Conservation (phyloP, 768 basidiomycete species). For the Trametes cingulata region DNA sequence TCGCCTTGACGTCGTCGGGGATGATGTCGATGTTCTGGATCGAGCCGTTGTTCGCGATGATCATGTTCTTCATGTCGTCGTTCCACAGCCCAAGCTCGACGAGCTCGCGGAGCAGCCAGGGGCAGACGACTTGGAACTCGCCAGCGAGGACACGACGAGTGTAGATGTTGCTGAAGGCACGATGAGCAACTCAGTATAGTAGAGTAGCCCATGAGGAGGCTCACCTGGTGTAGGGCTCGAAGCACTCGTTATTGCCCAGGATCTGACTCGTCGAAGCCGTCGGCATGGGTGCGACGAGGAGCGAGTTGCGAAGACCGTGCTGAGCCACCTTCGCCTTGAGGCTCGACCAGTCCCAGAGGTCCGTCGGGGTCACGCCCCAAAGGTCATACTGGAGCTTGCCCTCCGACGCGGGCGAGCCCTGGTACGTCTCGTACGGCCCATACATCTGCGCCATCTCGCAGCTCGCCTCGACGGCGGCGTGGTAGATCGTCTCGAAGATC, state of each 20-base stretch:
- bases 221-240: constrained; percentile 95
- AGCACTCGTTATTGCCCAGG: constrained; percentile 97
- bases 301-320: constrained; percentile 85
- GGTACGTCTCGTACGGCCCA: constrained; percentile 87
- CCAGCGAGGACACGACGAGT: constrained; percentile 98
- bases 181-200: background rate
- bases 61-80: constrained; percentile 98
- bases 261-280: constrained; percentile 99
- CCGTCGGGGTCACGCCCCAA: constrained; percentile 87
- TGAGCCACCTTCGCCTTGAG: constrained; percentile 85
- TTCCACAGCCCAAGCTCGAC: constrained; percentile 96
- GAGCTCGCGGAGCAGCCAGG: constrained; percentile 97
- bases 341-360: constrained; percentile 91
- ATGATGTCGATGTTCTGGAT: constrained; percentile 86
- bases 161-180: constrained; percentile 81
- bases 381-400: constrained; percentile 93
- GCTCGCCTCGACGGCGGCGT: constrained; percentile 89
- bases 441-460: constrained; percentile 78
- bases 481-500: constrained; percentile 99
- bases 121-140: constrained; percentile 99
- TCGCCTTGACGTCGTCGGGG: constrained; percentile 89
- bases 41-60: constrained; percentile 94
- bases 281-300: constrained; percentile 96
- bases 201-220: constrained; percentile 18
- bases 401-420: constrained; percentile 85